A percentile compares a stretch with the other conserved stretches of the same genome.
Conservation (phyloP, 805 yeast species). For the Ogataea henricii region DNA sequence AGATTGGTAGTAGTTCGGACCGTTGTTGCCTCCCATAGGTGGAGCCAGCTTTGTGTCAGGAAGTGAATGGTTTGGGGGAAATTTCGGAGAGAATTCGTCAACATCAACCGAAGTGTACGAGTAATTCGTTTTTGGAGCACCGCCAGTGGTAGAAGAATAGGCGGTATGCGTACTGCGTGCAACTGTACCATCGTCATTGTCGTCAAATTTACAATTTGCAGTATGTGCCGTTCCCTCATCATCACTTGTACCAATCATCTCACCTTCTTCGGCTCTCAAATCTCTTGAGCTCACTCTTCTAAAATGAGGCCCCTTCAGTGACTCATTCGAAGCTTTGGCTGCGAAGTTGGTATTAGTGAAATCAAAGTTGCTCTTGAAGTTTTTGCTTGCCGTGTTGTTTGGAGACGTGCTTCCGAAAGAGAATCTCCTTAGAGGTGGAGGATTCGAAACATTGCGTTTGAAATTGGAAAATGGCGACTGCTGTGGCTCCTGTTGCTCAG, state of each 20-base stretch:
- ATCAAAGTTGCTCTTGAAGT: slow-evolving; percentile 19
- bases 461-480: slow-evolving; percentile 14
- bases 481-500: slow-evolving; percentile 17
- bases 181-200: slow-evolving; percentile 25
- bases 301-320: slow-evolving; percentile 7
- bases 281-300: slow-evolving; percentile 11
- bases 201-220: slow-evolving; percentile 14
- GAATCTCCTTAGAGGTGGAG: slow-evolving; percentile 21
- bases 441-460: slow-evolving; percentile 13
- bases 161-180: slow-evolving; percentile 29
- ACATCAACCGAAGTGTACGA: slow-evolving; percentile 33
- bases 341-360: slow-evolving; percentile 12
- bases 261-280: slow-evolving; percentile 14
- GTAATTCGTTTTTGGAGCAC: slow-evolving; percentile 32
- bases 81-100: slow-evolving; percentile 23
- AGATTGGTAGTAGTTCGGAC: slow-evolving; percentile 22
- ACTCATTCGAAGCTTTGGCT: slow-evolving; percentile 8
- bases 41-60: slow-evolving; percentile 14
- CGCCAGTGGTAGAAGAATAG: slow-evolving; percentile 28
- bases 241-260: slow-evolving; percentile 17
- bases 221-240: slow-evolving; percentile 13
- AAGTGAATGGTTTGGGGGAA: slow-evolving; percentile 10
- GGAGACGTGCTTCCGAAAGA: slow-evolving; percentile 22
- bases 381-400: slow-evolving; percentile 14
- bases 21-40: slow-evolving; percentile 14